phyloP scores from a whole-genome alignment of 768 basidiomycete species.

The Dioszegia aurantiaca region DNA sequence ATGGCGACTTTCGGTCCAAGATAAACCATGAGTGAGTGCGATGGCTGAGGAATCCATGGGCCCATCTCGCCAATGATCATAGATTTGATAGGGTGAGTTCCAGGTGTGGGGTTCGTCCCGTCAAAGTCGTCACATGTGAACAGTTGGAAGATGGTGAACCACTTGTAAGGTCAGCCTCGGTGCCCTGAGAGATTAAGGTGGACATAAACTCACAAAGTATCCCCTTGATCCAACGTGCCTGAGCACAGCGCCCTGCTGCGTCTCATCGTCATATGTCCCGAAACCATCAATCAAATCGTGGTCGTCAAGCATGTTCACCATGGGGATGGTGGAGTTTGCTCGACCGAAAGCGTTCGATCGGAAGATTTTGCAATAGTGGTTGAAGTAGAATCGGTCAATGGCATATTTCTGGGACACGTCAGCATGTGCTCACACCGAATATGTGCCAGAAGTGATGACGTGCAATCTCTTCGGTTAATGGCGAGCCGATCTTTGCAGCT shows the following conservation, averaged over 20 bases:
- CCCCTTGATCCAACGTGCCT: conserved; percentile 74
- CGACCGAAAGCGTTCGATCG: conserved; percentile 84
- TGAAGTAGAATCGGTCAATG: conserved; percentile 74
- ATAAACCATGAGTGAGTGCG: conserved; percentile 76
- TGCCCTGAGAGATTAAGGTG: not conserved
- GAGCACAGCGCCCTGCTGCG: conserved; percentile 35
- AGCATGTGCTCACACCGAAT: no score
- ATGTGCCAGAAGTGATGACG: no score
- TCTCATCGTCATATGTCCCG: conserved; percentile 49
- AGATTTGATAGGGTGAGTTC: conserved; percentile 66
- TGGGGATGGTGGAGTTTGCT: conserved; percentile 86
- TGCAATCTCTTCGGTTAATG: conserved; percentile 68
- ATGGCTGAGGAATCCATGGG: conserved; percentile 72
- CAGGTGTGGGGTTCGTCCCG: conserved; percentile 64
- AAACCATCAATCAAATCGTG: conserved; percentile 54
- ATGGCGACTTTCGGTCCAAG: conserved; percentile 72
- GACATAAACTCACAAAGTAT: conserved; percentile 64
- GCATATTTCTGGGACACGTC: conserved; percentile 59
- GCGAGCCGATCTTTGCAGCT: conserved; percentile 61
- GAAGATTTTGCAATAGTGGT: conserved; percentile 83
- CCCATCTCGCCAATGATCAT: conserved; percentile 72
- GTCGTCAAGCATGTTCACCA: conserved; percentile 56
- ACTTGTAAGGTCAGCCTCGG: conserved; percentile 16
- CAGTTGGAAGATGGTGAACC: conserved; percentile 87
- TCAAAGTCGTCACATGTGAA: conserved; percentile 77